Evolutionary conservation across 2,329 filamentous ascomycete genomes (phyloP), one percentile per base, ranked within the genome.

Genomic region (Penicillium sp.): DNA sequence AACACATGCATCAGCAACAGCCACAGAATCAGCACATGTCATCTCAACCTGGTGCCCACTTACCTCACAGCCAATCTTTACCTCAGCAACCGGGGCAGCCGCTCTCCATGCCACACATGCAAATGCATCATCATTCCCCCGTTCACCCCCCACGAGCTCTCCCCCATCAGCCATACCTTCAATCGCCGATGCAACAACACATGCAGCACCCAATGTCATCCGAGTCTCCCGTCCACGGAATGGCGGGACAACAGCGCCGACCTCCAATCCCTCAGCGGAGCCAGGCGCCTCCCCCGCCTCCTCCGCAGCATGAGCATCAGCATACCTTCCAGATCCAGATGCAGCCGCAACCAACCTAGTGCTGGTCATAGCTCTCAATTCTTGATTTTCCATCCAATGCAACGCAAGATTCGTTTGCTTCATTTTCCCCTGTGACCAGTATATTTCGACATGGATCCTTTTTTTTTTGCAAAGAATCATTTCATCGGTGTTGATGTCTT

Each of bases 241-340:
- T 47, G 40, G 48, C 55, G 57, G 46, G 45, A 30, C 51, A 56
- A 26, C 52, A 60, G 32, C 48, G 51, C 39, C 23, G 51, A 14
- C 23, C 51, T 19, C 53, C 36, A 50, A 62, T 40, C 19, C 49
- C 51, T 6, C 57, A 55, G 32, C 47, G 32, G 47, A 61, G 30
- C 16, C 61, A 59, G 42, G 58, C 58, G 9, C 65, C 65, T 18
- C 46, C 60, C 2, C 59, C 64, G 4, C 61, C 61, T n/a, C 61
- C 65, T 23, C 60, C 61, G 9, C 66, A 67, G 32, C 60, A 65
- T 52, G 61, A 65, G 36, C 59, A 63, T 26, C 63, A 65, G 35
- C 65, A 66, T 45, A 64, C 61, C 16, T 65, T 65, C 55, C 62
- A 65, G 32, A 53, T 65, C 27, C 60, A 65, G 47, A 54, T 65